These are phyloP conservation scores for Scheffersomyces coipomensis DNA, from an alignment of 805 yeast species.

Conservation along the genomic window DNA sequence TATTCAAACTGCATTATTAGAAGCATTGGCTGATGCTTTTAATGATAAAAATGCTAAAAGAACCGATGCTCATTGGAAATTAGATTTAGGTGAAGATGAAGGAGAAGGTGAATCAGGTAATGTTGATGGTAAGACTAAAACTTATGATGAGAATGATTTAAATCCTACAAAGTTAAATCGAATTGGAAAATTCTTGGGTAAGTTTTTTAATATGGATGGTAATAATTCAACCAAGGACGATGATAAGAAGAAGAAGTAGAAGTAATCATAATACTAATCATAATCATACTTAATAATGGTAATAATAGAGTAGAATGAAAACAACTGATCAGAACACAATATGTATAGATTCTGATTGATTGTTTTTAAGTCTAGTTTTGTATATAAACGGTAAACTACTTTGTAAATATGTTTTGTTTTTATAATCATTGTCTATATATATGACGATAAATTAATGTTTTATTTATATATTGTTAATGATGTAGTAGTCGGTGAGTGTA, in stretches of 20 bases:
- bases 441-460: no score
- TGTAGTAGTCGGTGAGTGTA: no score
- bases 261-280: no score
- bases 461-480: no score
- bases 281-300: no score
- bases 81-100: constrained; percentile 28
- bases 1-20: constrained; percentile 84
- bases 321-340: no score
- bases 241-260: constrained; percentile 5
- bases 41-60: constrained; percentile 79
- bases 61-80: constrained; percentile 45
- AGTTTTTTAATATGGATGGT: constrained; percentile 49
- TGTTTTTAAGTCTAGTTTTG: no score
- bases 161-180: constrained; percentile 54
- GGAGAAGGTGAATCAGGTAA: constrained; percentile 9
- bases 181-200: constrained; percentile 57
- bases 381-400: no score
- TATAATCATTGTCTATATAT: no score
- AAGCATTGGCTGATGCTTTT: constrained; percentile 89
- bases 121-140: constrained; percentile 20
- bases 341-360: no score
- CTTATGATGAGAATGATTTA: constrained; percentile 31
- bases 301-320: no score
- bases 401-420: no score
- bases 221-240: constrained; percentile 7